Base-by-base conservation (phyloP, 2,329 filamentous ascomycete species). In the Annulohypoxylon truncatum region DNA sequence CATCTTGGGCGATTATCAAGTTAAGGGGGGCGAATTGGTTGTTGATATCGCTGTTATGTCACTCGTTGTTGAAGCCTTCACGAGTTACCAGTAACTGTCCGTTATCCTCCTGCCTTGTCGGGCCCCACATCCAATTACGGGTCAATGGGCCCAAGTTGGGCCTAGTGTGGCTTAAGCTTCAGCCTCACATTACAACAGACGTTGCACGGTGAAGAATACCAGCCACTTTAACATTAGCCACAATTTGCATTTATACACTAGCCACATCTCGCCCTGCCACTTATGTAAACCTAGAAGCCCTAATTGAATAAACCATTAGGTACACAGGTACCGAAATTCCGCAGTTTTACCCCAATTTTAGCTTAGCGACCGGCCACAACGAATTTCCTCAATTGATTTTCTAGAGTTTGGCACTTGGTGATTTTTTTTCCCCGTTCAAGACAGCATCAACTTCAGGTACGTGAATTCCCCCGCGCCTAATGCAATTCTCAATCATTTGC, bases 1-100 rank as follows among this genome's bases (percentile, higher is more conserved):
- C 96, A 98, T 97, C 74, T 61, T 72, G 60, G 66, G 53, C 56
- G 63, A 44, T 12, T 67, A 38, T 59, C 20, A 29, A 29, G 42
- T 48, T 10, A 24, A n/a, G 29, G 40, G 1, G 40, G 38, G 52
- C n/a, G 53, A 64, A 61, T 63, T 65, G 58, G 54, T 22, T 18
- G 56, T 58, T 46, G 40, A 35, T 46, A 20, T 48, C 31, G 31
- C 22, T 51, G 13, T 24, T 18, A 44, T 24, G 33, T 55, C 33
- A 54, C 12, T 46, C 9, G 44, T 59, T 57, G 66, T 59, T 61
- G 55, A 53, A 57, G 29, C 10, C 22, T 56, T 63, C 55, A 35
- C 38, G 7, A 56, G 47, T 24, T 28, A 28, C 38, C 22, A 18
- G 42, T 26, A 15, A 38, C 6, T 38, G 9, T n/a, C 47, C 33